phyloP scores from a whole-genome alignment of 1,284 basidiomycete genomes.

The Sporisorium reilianum region DNA sequence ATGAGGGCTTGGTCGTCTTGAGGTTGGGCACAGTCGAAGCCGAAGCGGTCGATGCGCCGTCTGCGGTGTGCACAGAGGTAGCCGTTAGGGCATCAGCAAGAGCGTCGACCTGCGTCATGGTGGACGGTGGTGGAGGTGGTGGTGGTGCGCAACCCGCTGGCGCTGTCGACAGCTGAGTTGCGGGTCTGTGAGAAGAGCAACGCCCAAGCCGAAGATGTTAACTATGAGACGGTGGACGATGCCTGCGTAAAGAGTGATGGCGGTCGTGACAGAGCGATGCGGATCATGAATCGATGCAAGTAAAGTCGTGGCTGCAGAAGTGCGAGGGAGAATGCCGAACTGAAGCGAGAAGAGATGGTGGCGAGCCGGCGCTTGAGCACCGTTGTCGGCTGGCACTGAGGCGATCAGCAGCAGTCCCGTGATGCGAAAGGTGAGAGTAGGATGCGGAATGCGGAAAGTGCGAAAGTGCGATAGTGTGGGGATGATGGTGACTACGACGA shows the following conservation, averaged over 20 bases:
- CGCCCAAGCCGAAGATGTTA: conserved; percentile 4
- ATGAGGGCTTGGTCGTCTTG: conserved; percentile 16
- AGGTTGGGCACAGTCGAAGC: background rate
- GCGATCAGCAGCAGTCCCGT: background rate
- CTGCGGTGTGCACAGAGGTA: conserved; percentile 6
- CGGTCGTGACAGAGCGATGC: background rate
- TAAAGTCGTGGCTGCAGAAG: background rate
- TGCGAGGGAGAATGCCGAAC: background rate
- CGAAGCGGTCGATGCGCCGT: background rate
- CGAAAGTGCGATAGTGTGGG: too few relatives aligned
- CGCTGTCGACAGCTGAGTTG: background rate
- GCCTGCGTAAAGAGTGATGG: conserved; percentile 5
- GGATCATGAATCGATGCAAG: background rate
- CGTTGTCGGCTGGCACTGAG: background rate
- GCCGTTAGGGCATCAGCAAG: conserved; percentile 21
- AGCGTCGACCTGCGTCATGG: conserved; percentile 32
- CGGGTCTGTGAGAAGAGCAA: background rate
- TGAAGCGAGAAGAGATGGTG: too few relatives aligned
- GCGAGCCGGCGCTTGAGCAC: background rate
- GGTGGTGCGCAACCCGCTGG: background rate
- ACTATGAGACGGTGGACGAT: conserved; percentile 10
- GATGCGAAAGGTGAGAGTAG: too few relatives aligned
- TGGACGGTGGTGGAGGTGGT: background rate
- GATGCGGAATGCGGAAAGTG: background rate
- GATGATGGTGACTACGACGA: background rate